phyloP scores from a whole-genome alignment of 2,329 filamentous ascomycete genomes.

The Clarireedia paspali region DNA sequence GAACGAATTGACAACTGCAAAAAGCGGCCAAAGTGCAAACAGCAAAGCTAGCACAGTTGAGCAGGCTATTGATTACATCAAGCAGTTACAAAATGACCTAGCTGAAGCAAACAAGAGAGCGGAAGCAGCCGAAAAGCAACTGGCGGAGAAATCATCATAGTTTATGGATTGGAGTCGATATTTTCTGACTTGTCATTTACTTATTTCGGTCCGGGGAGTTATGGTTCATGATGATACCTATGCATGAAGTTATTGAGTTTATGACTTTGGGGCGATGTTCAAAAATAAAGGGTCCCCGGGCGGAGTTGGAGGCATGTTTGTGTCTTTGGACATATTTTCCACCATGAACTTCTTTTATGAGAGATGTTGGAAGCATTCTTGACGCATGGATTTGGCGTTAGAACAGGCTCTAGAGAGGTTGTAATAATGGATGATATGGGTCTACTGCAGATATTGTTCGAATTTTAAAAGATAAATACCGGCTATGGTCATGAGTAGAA shows the following conservation, averaged over 20 bases:
- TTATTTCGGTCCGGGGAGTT: neutral
- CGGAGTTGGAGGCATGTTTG: neutral
- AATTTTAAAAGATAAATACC: neutral
- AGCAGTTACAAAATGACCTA: constrained; percentile 68
- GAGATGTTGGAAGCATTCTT: neutral
- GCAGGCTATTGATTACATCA: constrained; percentile 92
- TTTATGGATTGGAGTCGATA: neutral
- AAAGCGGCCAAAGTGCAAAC: constrained; percentile 49
- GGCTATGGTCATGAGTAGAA: too few species aligned
- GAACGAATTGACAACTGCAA: constrained; percentile 37
- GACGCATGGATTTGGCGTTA: too few species aligned
- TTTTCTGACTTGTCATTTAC: neutral
- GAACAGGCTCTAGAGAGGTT: too few species aligned
- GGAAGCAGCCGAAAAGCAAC: constrained; percentile 26
- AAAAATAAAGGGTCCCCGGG: neutral
- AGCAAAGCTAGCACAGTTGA: constrained; percentile 99
- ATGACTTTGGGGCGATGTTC: neutral
- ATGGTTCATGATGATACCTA: constrained; percentile 10
- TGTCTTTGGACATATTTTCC: neutral
- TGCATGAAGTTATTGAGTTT: constrained; percentile 1
- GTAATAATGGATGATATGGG: too few species aligned
- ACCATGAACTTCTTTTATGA: neutral
- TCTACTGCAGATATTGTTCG: neutral
- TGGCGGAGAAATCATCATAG: constrained; percentile 11
- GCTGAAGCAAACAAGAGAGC: constrained; percentile 56